Base-by-base conservation (phyloP, 192 early-diverging fungal species). In the Glomus cerebriforme region DNA sequence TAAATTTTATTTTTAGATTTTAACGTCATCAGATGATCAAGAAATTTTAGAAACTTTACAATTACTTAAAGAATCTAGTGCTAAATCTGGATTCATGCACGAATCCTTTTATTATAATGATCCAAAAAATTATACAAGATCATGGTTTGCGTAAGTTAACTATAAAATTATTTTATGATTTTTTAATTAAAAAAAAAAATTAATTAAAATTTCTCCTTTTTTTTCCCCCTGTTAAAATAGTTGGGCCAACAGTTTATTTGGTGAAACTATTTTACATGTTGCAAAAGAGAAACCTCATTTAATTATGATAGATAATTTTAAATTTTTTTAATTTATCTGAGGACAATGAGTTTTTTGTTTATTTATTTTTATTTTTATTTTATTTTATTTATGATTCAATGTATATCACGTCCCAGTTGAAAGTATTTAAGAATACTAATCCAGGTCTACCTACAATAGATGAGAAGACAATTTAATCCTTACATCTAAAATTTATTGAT, bases 81-180 rank as follows among this genome's bases (percentile, higher is more conserved):
- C 37, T 7, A 27, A 2, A 2, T 27, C 70, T 3, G 70, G 70
- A 47, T 39, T 72, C 13, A 72, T 72, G n/a, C 35, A 49, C 9
- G 39, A 72, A 54, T 31, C 70, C 6, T 26, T 49, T 47, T 72
- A 24, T 34, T 72, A 72, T 29, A 72, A 72, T n/a, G 45, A 72
- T 72, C 22, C 70, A 58, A 49, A 72, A n/a, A 72, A 47, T 27
- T 26, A 22, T 26, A 72, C 39, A 26, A 31, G 43, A 29, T 15
- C 35, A 72, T 72, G 70, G 70, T 72, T 72, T 32, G 70, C 39
- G 70, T 72, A 72, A 26, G 70, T 72, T 69, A 37, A 54, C 19
- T 4, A 69, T 19, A 7, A 12, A 43, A 43, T 69, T 69, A 34
- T 6, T 31, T 31, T 5, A 24, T 32, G 7, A 26, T 7, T 67